These are phyloP conservation scores for Esteya vermicola DNA, from an alignment of 2,329 filamentous ascomycete genomes.

Conservation along the genomic window DNA sequence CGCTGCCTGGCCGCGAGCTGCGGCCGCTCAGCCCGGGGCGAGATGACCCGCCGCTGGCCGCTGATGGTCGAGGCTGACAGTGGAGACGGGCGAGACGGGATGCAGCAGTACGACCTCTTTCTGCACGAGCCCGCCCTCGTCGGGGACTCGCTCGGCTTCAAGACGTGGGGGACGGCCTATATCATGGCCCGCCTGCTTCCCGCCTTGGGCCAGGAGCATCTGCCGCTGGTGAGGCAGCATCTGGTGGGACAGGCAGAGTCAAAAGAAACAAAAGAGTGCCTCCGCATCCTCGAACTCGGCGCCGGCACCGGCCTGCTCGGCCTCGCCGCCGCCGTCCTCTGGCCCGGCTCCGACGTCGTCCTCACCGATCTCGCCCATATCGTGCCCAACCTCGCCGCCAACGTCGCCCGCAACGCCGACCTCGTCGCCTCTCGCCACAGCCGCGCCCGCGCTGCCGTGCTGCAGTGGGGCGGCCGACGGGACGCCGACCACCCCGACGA, in stretches of 20 bases:
- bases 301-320: constrained; percentile 87
- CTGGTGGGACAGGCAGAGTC: no score
- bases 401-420: constrained; percentile 49
- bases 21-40: constrained; percentile 51
- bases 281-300: constrained; percentile 59
- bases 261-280: no score
- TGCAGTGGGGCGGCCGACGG: constrained; percentile 50
- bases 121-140: constrained; percentile 81
- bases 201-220: not conserved
- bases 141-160: constrained; percentile 76
- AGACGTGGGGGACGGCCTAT: constrained; percentile 91
- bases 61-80: constrained; percentile 19
- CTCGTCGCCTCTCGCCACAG: constrained; percentile 42
- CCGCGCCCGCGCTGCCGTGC: constrained; percentile 42
- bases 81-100: no score
- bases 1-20: constrained; percentile 72
- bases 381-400: constrained; percentile 63
- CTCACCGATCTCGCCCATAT: constrained; percentile 81
- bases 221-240: no score
- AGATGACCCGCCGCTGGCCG: constrained; percentile 40
- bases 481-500: constrained; percentile 20
- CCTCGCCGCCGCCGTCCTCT: constrained; percentile 63
- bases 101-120: constrained; percentile 50
- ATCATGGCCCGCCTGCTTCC: constrained; percentile 62
- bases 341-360: constrained; percentile 49